Percentiles rank a stretch among this genome's conserved stretches.
phyloP scores from a whole-genome alignment of 179 eudicot genomes.

The Silene noctiflora region DNA sequence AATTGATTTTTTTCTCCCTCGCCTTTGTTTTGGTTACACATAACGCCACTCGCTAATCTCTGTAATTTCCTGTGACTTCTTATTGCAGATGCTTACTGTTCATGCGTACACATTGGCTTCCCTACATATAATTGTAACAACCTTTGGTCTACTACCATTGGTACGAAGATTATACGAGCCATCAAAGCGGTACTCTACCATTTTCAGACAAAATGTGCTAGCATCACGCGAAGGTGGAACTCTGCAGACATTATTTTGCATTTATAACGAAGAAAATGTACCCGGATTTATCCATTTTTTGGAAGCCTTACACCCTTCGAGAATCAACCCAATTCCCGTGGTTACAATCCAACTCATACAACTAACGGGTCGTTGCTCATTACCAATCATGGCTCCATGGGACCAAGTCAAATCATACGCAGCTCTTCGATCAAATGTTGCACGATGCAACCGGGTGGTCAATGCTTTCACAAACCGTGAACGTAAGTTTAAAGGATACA shows the following conservation, averaged over 20 bases:
- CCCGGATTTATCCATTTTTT: slow-evolving; percentile 39
- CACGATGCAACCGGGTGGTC: slow-evolving; percentile 38
- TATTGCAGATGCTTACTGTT: slow-evolving; percentile 18
- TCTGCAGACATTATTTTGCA: slow-evolving; percentile 21
- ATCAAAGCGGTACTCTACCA: slow-evolving; percentile 19
- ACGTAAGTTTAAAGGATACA: slow-evolving; percentile 35
- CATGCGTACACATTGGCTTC: slow-evolving; percentile 12
- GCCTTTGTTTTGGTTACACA: neutral
- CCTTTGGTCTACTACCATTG: slow-evolving; percentile 8
- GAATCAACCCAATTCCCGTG: slow-evolving; percentile 35
- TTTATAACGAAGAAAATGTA: slow-evolving; percentile 27
- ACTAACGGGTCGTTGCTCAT: slow-evolving; percentile 50
- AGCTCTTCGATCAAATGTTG: slow-evolving; percentile 31
- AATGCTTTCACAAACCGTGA: slow-evolving; percentile 36
- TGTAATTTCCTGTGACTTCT: too few species aligned
- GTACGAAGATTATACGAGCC: slow-evolving; percentile 21
- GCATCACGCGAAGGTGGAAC: slow-evolving; percentile 10
- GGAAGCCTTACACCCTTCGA: slow-evolving; percentile 36
- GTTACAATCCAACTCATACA: slow-evolving; percentile 57
- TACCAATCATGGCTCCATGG: slow-evolving; percentile 32
- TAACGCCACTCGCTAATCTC: too few species aligned
- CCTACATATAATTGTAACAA: slow-evolving; percentile 16
- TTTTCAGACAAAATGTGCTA: slow-evolving; percentile 22
- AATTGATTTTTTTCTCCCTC: neutral
- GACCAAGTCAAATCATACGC: slow-evolving; percentile 30